Conservation (phyloP, 345 rosid species). For the Arabidopsis arenosa region DNA sequence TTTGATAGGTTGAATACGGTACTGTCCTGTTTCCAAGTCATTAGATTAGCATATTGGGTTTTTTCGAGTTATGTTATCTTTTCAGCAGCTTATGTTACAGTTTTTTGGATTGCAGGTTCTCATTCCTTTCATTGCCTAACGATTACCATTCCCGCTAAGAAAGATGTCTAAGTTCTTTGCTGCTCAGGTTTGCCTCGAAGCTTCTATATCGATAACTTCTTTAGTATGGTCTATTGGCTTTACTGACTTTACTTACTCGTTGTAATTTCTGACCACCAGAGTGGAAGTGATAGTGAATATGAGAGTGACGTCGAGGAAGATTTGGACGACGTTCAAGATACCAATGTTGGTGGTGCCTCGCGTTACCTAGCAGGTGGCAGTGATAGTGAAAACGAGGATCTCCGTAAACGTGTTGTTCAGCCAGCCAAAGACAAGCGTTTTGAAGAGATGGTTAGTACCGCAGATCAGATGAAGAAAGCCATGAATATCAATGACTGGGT, state of each 20-base stretch:
- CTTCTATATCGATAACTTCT: neutral
- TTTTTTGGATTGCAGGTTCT: slow-evolving; percentile 28
- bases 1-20: neutral
- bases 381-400: slow-evolving; percentile 74
- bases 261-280: slow-evolving; percentile 39
- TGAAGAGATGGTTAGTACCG: slow-evolving; percentile 76
- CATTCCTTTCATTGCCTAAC: slow-evolving; percentile 9
- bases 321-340: slow-evolving; percentile 43
- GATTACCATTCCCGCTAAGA: slow-evolving; percentile 13
- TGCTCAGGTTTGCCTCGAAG: slow-evolving; percentile 61
- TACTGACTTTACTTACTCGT: slow-evolving; percentile 15
- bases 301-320: slow-evolving; percentile 65
- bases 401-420: slow-evolving; percentile 70
- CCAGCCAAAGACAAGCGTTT: slow-evolving; percentile 88
- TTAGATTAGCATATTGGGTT: neutral
- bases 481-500: slow-evolving; percentile 98
- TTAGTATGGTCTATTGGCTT: neutral
- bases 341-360: slow-evolving; percentile 47
- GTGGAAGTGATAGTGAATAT: slow-evolving; percentile 69
- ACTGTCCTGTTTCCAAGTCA: neutral
- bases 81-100: neutral
- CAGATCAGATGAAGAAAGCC: slow-evolving; percentile 89
- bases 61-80: neutral
- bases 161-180: slow-evolving; percentile 73
- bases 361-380: slow-evolving; percentile 65